Percentiles rank a stretch among this genome's conserved stretches.
Conservation (phyloP, 352 stramenopile species). For the Pythium monospermum region DNA sequence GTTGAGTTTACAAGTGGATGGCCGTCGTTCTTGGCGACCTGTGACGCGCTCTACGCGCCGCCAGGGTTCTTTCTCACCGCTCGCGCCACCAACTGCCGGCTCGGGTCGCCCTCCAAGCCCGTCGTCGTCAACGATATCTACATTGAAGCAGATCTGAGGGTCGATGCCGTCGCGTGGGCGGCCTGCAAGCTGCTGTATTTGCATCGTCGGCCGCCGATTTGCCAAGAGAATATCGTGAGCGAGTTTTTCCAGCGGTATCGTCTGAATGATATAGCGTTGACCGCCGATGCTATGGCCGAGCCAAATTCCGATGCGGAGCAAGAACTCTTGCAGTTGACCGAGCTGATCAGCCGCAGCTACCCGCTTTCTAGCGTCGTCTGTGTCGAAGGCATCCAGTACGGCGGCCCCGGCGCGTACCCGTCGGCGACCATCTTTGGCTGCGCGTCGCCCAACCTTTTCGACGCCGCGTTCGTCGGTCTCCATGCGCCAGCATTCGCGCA, state of each 20-base stretch:
- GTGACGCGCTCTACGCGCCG: conserved; percentile 22
- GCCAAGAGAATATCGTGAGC: conserved; percentile 52
- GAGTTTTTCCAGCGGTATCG: conserved; percentile 41
- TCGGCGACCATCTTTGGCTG: conserved; percentile 31
- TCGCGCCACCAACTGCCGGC: conserved; percentile 20
- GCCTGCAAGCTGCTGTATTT: conserved; percentile 52
- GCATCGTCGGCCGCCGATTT: conserved; percentile 42
- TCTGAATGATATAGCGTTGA: conserved; percentile 22
- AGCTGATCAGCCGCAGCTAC: conserved; percentile 39
- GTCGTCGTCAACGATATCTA: conserved; percentile 28
- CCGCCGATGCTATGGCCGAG: conserved; percentile 19
- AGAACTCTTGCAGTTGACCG: conserved; percentile 42
- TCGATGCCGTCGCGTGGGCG: conserved; percentile 49
- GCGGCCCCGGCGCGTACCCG: conserved; percentile 17
- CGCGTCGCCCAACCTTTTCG: conserved; percentile 35
- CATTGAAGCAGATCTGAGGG: conserved; percentile 33
- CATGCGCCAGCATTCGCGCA: conserved; percentile 29
- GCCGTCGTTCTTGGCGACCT: conserved; percentile 28
- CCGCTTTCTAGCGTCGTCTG: conserved; percentile 35
- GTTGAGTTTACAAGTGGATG: conserved; percentile 20
- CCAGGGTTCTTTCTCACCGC: conserved; percentile 14
- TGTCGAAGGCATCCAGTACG: conserved; percentile 37
- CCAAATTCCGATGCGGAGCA: conserved; percentile 45
- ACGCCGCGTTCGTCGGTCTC: conserved; percentile 35
- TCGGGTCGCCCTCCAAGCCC: conserved; percentile 15